phyloP scores from a whole-genome alignment of 106 monocot species.

The Apostasia shenzhenica region DNA sequence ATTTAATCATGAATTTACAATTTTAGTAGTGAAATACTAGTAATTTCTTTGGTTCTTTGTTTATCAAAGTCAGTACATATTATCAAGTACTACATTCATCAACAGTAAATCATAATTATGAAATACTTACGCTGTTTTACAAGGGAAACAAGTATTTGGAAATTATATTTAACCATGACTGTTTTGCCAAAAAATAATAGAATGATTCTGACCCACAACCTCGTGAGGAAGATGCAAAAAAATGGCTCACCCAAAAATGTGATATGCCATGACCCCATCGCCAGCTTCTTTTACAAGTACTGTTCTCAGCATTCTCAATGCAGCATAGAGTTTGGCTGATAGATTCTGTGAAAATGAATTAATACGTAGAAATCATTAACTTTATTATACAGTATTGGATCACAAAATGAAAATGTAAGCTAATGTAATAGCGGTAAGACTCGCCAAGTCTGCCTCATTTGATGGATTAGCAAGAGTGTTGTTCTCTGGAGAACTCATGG shows the following conservation, averaged over 20 bases:
- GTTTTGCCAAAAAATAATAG: not conserved
- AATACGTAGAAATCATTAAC: not conserved
- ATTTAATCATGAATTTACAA: too few species aligned
- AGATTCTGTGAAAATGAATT: conserved; percentile 31
- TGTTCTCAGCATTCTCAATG: conserved; percentile 50
- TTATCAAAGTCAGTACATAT: too few species aligned
- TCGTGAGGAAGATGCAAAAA: not conserved
- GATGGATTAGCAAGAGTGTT: conserved; percentile 20
- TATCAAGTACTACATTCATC: too few species aligned
- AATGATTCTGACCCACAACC: not conserved
- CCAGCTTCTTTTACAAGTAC: conserved; percentile 56
- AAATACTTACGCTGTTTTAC: too few species aligned
- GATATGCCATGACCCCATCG: conserved; percentile 59
- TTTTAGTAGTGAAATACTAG: too few species aligned
- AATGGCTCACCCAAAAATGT: conserved; percentile 59
- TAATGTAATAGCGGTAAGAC: not conserved
- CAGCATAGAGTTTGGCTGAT: conserved; percentile 48
- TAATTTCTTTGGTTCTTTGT: too few species aligned
- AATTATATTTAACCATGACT: too few species aligned
- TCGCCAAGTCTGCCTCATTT: conserved; percentile 54
- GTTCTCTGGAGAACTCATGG: conserved; percentile 11
- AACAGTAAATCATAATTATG: too few species aligned
- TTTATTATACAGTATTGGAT: not conserved
- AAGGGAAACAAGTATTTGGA: too few species aligned
- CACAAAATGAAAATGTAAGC: not conserved